Percentiles rank a stretch among this genome's conserved stretches.
Conservation (phyloP, 768 basidiomycete genomes). For the Russula lepida region DNA sequence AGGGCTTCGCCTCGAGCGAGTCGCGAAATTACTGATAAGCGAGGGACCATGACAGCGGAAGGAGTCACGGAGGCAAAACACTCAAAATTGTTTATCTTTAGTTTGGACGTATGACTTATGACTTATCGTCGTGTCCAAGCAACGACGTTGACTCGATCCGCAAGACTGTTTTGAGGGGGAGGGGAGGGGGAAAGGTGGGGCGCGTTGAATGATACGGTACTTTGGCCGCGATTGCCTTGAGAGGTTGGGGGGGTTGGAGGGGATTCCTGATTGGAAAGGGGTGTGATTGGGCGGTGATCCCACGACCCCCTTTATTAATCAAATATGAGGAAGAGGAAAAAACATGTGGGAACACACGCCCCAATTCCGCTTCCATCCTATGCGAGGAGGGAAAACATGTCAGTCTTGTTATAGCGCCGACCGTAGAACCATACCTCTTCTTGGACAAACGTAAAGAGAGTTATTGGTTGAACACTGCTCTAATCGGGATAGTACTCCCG, state of each 20-base stretch:
- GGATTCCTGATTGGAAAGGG: not conserved
- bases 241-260: not conserved
- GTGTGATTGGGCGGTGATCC: not conserved
- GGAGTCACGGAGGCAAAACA: not conserved
- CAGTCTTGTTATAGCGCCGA: not conserved
- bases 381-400: not conserved
- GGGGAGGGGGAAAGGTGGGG: not conserved
- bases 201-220: not conserved
- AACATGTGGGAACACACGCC: not conserved
- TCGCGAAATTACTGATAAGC: too few relatives aligned
- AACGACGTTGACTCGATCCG: not conserved
- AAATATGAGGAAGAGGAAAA: too few relatives aligned
- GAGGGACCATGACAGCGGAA: too few relatives aligned
- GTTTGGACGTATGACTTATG: not conserved
- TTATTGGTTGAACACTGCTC: not conserved
- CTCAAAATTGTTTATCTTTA: not conserved
- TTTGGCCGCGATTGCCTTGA: too few relatives aligned
- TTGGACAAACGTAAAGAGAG: not conserved
- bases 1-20: too few relatives aligned
- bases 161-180: not conserved
- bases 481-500: not conserved
- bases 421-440: not conserved
- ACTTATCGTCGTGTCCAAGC: not conserved
- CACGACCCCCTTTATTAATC: not conserved
- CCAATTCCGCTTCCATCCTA: not conserved